Conservation (phyloP, 306 rosid genomes). For the Begonia masoniana region DNA sequence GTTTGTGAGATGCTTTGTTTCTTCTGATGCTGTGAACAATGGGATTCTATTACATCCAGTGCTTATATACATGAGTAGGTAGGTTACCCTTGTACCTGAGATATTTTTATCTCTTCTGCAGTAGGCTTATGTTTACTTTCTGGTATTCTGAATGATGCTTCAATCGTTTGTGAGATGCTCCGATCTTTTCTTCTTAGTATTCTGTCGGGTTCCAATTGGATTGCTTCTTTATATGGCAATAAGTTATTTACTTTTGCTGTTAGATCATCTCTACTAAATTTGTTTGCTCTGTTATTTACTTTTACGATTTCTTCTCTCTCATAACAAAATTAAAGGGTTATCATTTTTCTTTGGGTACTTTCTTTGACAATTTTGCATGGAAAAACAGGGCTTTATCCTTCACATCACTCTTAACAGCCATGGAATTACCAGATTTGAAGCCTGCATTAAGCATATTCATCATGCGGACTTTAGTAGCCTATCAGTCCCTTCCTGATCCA, state of each 20-base stretch:
- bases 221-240: too few relatives aligned
- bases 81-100: conserved; percentile 6
- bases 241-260: too few relatives aligned
- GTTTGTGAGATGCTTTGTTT: conserved; percentile 67
- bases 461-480: conserved; percentile 62
- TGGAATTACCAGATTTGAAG: conserved; percentile 44
- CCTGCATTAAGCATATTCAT: conserved; percentile 55
- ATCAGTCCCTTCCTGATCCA: conserved; percentile 86
- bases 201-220: too few relatives aligned
- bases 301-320: too few relatives aligned
- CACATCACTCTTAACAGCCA: conserved; percentile 46
- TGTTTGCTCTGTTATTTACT: too few relatives aligned
- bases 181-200: too few relatives aligned
- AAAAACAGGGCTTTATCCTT: conserved; percentile 71
- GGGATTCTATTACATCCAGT: conserved; percentile 87
- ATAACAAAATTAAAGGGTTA: too few relatives aligned
- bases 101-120: conserved; percentile 2
- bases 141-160: not conserved
- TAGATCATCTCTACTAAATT: too few relatives aligned
- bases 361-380: not conserved
- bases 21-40: conserved; percentile 30
- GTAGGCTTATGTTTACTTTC: not conserved
- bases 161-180: not conserved
- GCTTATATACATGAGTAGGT: conserved; percentile 84
- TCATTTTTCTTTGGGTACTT: too few relatives aligned